Base-by-base conservation (phyloP, 1,139 yeast genomes). In the Lodderomyces metapsilosis region DNA sequence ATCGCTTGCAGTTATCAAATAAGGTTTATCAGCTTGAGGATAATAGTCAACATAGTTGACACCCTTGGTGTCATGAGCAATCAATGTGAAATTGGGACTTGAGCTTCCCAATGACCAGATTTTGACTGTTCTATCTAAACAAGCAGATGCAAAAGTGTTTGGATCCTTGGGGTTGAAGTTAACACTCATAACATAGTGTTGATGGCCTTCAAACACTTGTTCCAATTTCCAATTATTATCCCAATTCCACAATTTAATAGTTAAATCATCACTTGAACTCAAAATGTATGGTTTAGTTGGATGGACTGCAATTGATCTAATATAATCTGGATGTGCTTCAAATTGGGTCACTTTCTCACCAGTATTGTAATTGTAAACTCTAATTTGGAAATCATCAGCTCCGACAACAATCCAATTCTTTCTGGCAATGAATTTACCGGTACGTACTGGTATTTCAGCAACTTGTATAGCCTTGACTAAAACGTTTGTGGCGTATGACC, bases 341-440 rank as follows among this genome's bases (percentile, higher is more conserved):
- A 91, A 92, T 67, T 91, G 98, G 37, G 87, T 78, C 48, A 94
- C 78, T 63, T 88, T 89, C 64, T 92, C 98, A 41, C 95, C 92
- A 24, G 98, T 92, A 65, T 89, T 88, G 71, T 88, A 89, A 64
- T 92, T 92, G 73, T 82, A 92, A 18, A 92, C 95, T 57, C 98
- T 80, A 46, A 92, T 72, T 62, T 86, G 92, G 75, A 85, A 91
- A 66, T 92, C 99, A 62, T 92, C 99, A 42, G 95, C 80, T 32
- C 98, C 98, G 34, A 91, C 92, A 47, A 91, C 86, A 58, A 94
- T 82, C 98, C 98, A 94, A 69, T 89, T 91, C 71, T 92, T 92
- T 56, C 98, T 82, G 23, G 98, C 94, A 60, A 92, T 84, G 57
- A 92, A 92, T 53, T 84, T 84, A 55, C 98, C 98, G 9, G 98